Conservation (phyloP, 192 early-diverging fungal genomes). For the Coemansia sp. region DNA sequence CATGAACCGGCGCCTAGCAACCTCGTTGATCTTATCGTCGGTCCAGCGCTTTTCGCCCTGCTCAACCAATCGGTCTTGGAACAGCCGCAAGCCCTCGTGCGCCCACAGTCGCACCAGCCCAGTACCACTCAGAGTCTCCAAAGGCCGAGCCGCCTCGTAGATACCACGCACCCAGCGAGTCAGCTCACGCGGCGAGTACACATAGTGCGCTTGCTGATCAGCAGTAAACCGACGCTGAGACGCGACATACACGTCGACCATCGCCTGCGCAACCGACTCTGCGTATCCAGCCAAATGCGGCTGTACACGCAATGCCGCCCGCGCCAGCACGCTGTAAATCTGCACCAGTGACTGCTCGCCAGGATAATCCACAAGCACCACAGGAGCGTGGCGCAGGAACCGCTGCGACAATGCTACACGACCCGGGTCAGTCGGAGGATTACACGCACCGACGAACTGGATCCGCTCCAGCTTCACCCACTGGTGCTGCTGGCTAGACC, state of each 20-base stretch:
- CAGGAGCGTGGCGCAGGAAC: conserved; percentile 95
- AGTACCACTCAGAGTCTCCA: conserved; percentile 79
- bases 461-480: conserved; percentile 98
- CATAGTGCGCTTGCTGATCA: conserved; percentile 98
- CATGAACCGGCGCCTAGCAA: conserved; percentile 82
- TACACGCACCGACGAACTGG: conserved; percentile 99
- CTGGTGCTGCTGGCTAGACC: conserved; percentile 58
- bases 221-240: conserved; percentile 94
- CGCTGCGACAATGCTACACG: conserved; percentile 93
- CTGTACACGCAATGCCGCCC: conserved; percentile 92
- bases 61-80: conserved; percentile 96
- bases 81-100: conserved; percentile 95
- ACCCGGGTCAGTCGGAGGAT: conserved; percentile 99
- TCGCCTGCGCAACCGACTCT: conserved; percentile 88
- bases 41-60: conserved; percentile 92
- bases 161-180: conserved; percentile 99
- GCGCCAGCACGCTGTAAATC: conserved; percentile 93
- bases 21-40: conserved; percentile 78
- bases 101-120: conserved; percentile 96
- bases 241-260: conserved; percentile 93
- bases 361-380: conserved; percentile 98
- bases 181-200: conserved; percentile 99
- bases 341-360: conserved; percentile 87
- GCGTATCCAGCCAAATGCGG: conserved; percentile 89
- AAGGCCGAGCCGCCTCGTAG: conserved; percentile 86